These are phyloP conservation scores for Yamadazyma insecticola DNA, from an alignment of 805 yeast species.

Conservation along the genomic window DNA sequence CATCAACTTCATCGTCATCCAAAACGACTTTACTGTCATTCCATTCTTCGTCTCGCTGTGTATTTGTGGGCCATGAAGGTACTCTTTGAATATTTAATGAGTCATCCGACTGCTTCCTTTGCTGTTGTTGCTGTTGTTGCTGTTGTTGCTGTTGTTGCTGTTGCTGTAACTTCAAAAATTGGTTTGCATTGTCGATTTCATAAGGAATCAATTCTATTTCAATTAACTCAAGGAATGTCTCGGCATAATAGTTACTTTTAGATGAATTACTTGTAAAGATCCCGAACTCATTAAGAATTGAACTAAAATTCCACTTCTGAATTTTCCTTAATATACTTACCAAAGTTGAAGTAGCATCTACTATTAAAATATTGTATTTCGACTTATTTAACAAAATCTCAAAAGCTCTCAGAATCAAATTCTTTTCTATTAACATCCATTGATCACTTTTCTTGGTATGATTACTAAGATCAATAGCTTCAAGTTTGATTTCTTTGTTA, in stretches of 20 bases:
- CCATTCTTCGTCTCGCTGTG: slow-evolving; percentile 16
- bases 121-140: slow-evolving; percentile 5
- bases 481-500: slow-evolving; percentile 6
- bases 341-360: slow-evolving; percentile 76
- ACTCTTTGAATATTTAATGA: too few relatives aligned
- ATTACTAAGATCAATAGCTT: slow-evolving; percentile 16
- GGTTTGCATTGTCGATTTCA: slow-evolving; percentile 29
- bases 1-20: slow-evolving; percentile 42
- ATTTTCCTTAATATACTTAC: slow-evolving; percentile 78
- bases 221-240: slow-evolving; percentile 73
- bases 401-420: slow-evolving; percentile 60
- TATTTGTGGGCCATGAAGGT: too few relatives aligned
- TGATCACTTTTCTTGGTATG: slow-evolving; percentile 41
- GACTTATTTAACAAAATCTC: slow-evolving; percentile 58
- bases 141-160: slow-evolving; percentile 4
- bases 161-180: slow-evolving; percentile 15
- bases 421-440: slow-evolving; percentile 74
- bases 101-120: too few relatives aligned
- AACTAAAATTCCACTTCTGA: slow-evolving; percentile 85
- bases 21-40: too few relatives aligned
- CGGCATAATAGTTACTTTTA: slow-evolving; percentile 70
- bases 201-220: slow-evolving; percentile 47
- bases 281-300: slow-evolving; percentile 81
- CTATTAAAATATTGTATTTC: slow-evolving; percentile 64
- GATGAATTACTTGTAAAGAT: slow-evolving; percentile 48